Conservation (phyloP, 192 early-diverging fungal genomes). For the Cetraspora pellucida region DNA sequence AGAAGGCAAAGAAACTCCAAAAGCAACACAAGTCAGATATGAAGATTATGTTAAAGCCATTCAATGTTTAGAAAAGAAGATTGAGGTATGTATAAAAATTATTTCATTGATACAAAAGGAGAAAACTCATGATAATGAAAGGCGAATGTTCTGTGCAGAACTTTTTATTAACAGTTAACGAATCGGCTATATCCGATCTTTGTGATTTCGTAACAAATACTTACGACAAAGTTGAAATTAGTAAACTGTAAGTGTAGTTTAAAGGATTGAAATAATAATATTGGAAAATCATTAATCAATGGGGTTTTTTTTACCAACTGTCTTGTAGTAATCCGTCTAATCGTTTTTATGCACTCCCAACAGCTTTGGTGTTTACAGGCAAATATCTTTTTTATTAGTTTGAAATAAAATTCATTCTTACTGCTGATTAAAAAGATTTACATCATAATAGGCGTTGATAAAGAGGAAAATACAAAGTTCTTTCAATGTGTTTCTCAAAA, state of each 20-base stretch:
- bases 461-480: background rate
- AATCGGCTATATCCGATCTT: background rate
- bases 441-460: background rate
- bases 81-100: background rate
- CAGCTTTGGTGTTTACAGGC: conserved; percentile 13
- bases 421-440: background rate
- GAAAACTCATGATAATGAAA: background rate
- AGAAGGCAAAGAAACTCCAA: background rate
- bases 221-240: background rate
- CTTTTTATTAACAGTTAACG: background rate
- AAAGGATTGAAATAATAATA: background rate
- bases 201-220: background rate
- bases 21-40: background rate
- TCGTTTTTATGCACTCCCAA: background rate
- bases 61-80: background rate
- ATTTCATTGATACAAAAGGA: background rate
- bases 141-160: background rate
- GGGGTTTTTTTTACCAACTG: background rate
- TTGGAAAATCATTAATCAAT: background rate
- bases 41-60: background rate
- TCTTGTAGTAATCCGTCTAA: background rate
- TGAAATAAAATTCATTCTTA: background rate
- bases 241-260: background rate
- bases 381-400: background rate
- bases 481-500: background rate